Evolutionary conservation across 2,329 filamentous ascomycete genomes (phyloP).

Genomic region (Gliomastix tumulicola): DNA sequence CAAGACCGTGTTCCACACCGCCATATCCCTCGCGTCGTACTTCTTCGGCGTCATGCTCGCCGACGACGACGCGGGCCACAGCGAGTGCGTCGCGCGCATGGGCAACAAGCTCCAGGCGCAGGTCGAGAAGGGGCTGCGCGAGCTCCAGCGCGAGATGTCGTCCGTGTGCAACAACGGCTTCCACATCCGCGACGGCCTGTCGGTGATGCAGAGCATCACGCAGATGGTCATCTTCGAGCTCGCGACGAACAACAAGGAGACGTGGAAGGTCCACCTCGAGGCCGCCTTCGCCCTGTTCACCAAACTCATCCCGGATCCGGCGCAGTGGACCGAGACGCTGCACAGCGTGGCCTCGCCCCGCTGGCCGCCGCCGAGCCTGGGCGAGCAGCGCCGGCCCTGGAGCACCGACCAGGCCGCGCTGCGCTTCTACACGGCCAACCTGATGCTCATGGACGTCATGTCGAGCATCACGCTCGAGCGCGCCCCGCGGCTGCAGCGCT

Average conservation of each 20-base stretch:
- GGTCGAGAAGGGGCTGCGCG: constrained; percentile 33
- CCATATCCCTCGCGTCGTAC: constrained; percentile 48
- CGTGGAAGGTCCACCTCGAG: constrained; percentile 42
- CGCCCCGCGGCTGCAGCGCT: constrained; percentile 31
- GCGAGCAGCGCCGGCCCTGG: constrained; percentile 25
- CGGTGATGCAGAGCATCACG: constrained; percentile 41
- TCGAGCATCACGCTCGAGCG: constrained; percentile 37
- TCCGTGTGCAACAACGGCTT: constrained; percentile 18
- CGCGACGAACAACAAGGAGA: constrained; percentile 33
- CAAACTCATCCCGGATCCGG: constrained; percentile 30
- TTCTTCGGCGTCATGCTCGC: constrained; percentile 43
- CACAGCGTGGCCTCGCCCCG: constrained; percentile 17
- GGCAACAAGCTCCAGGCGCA: constrained; percentile 33
- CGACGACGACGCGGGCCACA: constrained; percentile 3
- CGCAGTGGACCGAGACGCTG: constrained; percentile 27
- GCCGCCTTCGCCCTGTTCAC: constrained; percentile 42
- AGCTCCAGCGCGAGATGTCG: constrained; percentile 34
- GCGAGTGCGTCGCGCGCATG: constrained; percentile 19
- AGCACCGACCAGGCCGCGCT: constrained; percentile 38
- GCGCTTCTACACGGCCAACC: constrained; percentile 37
- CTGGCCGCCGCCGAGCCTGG: constrained; percentile 25
- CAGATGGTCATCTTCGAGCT: constrained; percentile 49
- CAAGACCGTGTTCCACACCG: constrained; percentile 49
- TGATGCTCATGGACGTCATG: constrained; percentile 43
- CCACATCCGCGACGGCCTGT: constrained; percentile 22